These are phyloP conservation scores for Zea luxurians DNA, from an alignment of 176 grass and related monocot species.

Conservation along the genomic window DNA sequence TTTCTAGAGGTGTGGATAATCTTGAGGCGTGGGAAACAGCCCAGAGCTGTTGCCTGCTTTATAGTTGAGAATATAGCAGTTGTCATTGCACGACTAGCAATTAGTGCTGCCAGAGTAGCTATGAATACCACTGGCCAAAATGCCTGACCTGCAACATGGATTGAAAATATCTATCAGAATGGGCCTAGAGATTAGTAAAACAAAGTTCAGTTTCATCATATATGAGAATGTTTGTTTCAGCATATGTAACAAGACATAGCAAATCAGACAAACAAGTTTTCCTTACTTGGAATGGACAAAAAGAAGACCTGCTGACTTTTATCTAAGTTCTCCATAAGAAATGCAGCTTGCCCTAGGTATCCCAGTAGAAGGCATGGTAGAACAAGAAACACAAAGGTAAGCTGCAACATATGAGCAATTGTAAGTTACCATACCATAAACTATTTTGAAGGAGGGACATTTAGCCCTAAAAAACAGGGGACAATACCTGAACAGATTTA, in stretches of 20 bases:
- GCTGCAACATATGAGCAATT: conserved; percentile 59
- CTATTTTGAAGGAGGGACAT: conserved; percentile 14
- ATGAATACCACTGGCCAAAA: conserved; percentile 88
- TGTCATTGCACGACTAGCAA: conserved; percentile 97
- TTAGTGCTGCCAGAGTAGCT: conserved; percentile 84
- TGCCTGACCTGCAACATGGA: conserved; percentile 54
- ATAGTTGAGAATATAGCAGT: conserved; percentile 91
- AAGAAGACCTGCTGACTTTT: conserved; percentile 93
- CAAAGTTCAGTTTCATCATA: not conserved
- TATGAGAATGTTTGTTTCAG: conserved; percentile 25
- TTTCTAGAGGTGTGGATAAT: conserved; percentile 96
- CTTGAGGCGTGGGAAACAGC: conserved; percentile 95
- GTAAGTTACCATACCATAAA: conserved; percentile 42
- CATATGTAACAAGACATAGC: conserved; percentile 17
- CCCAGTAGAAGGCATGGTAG: conserved; percentile 96
- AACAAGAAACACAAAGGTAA: conserved; percentile 91
- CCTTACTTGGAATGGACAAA: conserved; percentile 97
- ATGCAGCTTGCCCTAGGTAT: conserved; percentile 96
- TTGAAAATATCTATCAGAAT: conserved; percentile 33
- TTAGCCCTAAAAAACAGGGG: conserved; percentile 10
- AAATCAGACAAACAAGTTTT: conserved; percentile 38
- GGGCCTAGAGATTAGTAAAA: conserved; percentile 18
- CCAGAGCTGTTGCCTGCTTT: conserved; percentile 93
- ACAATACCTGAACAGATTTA: conserved; percentile 84
- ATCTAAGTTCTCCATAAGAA: conserved; percentile 86